Percentiles rank a stretch among this genome's conserved stretches.
phyloP scores from a whole-genome alignment of 2,329 filamentous ascomycete species.

The Aspergillus versicolor region DNA sequence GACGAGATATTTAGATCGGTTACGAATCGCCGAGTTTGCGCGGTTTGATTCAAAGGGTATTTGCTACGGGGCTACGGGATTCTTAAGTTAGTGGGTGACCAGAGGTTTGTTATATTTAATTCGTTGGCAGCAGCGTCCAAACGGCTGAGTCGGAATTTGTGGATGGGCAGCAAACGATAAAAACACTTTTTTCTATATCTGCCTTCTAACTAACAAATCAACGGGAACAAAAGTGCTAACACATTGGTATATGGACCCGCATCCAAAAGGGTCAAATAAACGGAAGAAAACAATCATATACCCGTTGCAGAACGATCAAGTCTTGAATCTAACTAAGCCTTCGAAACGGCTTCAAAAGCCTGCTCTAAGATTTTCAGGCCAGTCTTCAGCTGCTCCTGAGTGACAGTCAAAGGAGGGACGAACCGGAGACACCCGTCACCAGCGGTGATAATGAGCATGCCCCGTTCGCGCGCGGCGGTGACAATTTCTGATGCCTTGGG shows the following conservation, averaged over 20 bases:
- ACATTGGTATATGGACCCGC: constrained; percentile 8
- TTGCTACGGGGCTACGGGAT: too few relatives aligned
- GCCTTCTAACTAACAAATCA: constrained; percentile 5
- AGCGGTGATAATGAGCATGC: constrained; percentile 85
- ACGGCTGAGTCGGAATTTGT: too few relatives aligned
- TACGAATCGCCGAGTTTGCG: too few relatives aligned
- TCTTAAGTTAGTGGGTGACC: too few relatives aligned
- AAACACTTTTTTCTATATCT: constrained; percentile 13
- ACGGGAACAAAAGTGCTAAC: constrained; percentile 12
- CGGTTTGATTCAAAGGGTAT: too few relatives aligned
- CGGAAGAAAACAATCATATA: background rate
- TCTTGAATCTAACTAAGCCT: constrained; percentile 22
- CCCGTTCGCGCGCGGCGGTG: constrained; percentile 81
- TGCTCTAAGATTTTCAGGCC: constrained; percentile 75
- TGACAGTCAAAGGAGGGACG: constrained; percentile 81
- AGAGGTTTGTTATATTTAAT: too few relatives aligned
- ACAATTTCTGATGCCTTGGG: constrained; percentile 59
- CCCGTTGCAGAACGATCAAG: background rate
- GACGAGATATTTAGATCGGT: too few relatives aligned
- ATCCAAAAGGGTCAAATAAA: background rate
- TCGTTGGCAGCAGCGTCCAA: too few relatives aligned
- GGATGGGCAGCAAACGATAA: background rate
- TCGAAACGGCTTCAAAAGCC: constrained; percentile 56
- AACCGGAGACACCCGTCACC: constrained; percentile 91
- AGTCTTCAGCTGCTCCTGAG: constrained; percentile 73